Evolutionary conservation across 1,139 yeast species (phyloP), one percentile per base, ranked within the genome.

Genomic region (Blastobotrys apis): DNA sequence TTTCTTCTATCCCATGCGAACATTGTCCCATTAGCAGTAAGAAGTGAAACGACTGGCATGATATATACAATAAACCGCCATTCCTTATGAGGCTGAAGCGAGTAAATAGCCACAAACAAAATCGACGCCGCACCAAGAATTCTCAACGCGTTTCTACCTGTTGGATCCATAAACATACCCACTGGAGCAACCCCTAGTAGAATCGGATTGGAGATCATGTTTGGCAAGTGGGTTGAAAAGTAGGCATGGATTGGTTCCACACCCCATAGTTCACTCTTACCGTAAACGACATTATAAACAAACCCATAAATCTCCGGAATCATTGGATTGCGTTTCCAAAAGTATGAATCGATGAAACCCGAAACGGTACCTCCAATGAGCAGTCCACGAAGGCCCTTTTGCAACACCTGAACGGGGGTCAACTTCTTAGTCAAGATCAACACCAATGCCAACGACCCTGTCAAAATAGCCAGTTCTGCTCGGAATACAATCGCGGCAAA

Each of bases 51-150:
- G 0, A 84, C 69, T 2, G 97, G 97, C 9, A 82, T 66, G 0
- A 80, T 69, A 59, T 90, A 92, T 13, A 83, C 68, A 42, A 92
- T 78, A 55, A 90, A 92, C 54, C 97, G 75, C 95, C 95, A 87
- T 68, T 92, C 97, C 62, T 90, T 92, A 56, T 90, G 97, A 1
- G 94, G 92, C 61, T 84, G 94, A 45, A 82, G 62, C 0, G 97
- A 88, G 74, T 88, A 74, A 2, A 77, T 60, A 2, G 69, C 54
- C 25, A 87, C 72, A 59, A 69, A 90, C 9, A 77, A 31, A 1
- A 80, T 31, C 0, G 84, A 66, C 0, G 87, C 68, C 6, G 72
- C 53, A 0, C 73, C 66, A 10, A 73, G 53, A 3, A 73, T 57
- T 21, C 68, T 68, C 39, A 74, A 53, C 3, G 37, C 13, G 1